Evolutionary conservation across 2,329 filamentous ascomycete genomes (phyloP).

Genomic region (Immersiporthe knoxdaviesiana): DNA sequence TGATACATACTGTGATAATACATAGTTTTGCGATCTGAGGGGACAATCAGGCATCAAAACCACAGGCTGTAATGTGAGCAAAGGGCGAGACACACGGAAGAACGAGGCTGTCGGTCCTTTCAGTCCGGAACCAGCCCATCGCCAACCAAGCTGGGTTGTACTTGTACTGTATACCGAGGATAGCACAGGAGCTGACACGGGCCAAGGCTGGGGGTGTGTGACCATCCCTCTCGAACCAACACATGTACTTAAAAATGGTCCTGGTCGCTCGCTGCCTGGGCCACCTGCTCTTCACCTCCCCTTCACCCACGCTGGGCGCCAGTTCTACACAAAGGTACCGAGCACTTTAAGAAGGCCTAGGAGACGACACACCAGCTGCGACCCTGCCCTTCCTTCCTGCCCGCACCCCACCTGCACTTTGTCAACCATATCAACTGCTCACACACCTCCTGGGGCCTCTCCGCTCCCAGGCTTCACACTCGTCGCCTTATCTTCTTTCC

Average conservation of each 20-base stretch:
- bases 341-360: not conserved
- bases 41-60: not conserved
- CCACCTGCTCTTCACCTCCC: not conserved
- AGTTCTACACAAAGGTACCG: not conserved
- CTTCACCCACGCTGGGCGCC: not conserved
- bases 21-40: not conserved
- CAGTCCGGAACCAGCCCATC: not conserved
- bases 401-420: not conserved
- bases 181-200: not conserved
- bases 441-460: not conserved
- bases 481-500: not conserved
- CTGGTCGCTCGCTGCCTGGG: conserved; percentile 2
- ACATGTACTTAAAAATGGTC: not conserved
- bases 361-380: not conserved
- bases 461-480: not conserved
- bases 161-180: not conserved
- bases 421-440: not conserved
- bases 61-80: not conserved
- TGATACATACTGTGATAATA: not conserved
- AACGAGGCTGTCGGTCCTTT: not conserved
- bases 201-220: not conserved
- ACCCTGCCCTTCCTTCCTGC: not conserved
- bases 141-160: not conserved
- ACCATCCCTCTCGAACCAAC: not conserved
- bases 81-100: not conserved